phyloP scores from a whole-genome alignment of 768 basidiomycete genomes.

The Pulveroboletus sp. region DNA sequence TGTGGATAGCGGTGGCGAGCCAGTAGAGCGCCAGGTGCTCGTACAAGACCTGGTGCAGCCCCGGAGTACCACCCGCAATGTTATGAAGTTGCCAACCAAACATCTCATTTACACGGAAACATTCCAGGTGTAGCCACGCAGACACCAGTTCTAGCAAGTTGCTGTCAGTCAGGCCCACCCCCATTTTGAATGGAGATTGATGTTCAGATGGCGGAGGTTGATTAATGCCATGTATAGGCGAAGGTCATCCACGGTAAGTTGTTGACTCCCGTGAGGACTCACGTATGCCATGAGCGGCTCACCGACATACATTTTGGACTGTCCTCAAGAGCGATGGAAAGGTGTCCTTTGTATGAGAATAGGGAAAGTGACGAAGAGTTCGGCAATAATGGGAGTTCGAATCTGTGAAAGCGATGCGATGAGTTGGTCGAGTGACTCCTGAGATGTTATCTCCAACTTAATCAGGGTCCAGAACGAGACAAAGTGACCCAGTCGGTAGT shows the following conservation, averaged over 20 bases:
- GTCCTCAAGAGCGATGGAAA: not conserved
- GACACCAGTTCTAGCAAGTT: constrained; percentile 1
- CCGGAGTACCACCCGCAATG: not conserved
- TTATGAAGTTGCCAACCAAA: not conserved
- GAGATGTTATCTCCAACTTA: not conserved
- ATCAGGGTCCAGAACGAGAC: not conserved
- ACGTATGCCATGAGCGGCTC: no score
- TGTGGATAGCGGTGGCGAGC: not conserved
- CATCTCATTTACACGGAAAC: not conserved
- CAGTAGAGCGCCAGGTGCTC: not conserved
- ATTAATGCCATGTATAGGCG: not conserved
- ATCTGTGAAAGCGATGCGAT: not conserved
- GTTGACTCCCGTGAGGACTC: not conserved
- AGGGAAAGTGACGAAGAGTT: not conserved
- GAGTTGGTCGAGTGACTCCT: not conserved
- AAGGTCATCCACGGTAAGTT: constrained; percentile 1
- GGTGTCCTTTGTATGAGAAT: not conserved
- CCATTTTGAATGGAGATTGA: constrained; percentile 3
- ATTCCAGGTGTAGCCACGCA: not conserved
- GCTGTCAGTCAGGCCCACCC: not conserved
- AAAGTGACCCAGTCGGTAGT: no score
- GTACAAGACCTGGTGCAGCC: not conserved
- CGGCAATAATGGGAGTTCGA: not conserved
- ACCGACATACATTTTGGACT: not conserved
- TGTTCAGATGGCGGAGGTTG: not conserved